Evolutionary conservation across 305 asterid species (phyloP).

Genomic region (Salvia sclarea): DNA sequence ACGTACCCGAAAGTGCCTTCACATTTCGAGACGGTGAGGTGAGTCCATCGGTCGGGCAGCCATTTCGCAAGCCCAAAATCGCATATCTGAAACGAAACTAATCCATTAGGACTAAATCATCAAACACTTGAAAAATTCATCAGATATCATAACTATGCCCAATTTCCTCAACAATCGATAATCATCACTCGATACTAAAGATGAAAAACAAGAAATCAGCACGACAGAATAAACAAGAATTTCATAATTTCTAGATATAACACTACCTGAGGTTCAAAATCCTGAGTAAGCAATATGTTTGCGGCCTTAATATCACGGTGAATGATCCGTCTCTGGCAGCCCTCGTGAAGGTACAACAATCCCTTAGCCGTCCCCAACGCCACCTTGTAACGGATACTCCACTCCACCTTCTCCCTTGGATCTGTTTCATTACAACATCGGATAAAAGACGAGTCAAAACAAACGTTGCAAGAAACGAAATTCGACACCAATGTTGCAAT

Average conservation of each 20-base stretch:
- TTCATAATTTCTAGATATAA: background rate
- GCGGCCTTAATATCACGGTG: conserved; percentile 96
- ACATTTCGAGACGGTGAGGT: conserved; percentile 64
- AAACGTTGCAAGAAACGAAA: background rate
- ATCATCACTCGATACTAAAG: background rate
- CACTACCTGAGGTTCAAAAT: conserved; percentile 99
- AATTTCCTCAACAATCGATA: background rate
- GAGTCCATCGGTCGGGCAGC: conserved; percentile 90
- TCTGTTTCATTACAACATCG: conserved; percentile 35
- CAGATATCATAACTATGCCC: background rate
- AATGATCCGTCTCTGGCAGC: conserved; percentile 89
- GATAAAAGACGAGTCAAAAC: background rate
- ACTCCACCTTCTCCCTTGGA: conserved; percentile 68
- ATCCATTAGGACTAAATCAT: conserved; percentile 20
- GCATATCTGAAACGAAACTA: conserved; percentile 61
- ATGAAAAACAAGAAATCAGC: background rate
- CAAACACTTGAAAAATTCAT: conserved; percentile 1
- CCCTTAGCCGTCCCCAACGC: conserved; percentile 87
- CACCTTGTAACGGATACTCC: conserved; percentile 74
- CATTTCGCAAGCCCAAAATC: conserved; percentile 98
- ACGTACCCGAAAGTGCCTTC: conserved; percentile 96
- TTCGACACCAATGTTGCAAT: background rate
- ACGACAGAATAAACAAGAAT: background rate
- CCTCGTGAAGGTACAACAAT: conserved; percentile 85
- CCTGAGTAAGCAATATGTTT: conserved; percentile 80